phyloP scores from a whole-genome alignment of 1,284 basidiomycete genomes.

The Gomphus sp. region DNA sequence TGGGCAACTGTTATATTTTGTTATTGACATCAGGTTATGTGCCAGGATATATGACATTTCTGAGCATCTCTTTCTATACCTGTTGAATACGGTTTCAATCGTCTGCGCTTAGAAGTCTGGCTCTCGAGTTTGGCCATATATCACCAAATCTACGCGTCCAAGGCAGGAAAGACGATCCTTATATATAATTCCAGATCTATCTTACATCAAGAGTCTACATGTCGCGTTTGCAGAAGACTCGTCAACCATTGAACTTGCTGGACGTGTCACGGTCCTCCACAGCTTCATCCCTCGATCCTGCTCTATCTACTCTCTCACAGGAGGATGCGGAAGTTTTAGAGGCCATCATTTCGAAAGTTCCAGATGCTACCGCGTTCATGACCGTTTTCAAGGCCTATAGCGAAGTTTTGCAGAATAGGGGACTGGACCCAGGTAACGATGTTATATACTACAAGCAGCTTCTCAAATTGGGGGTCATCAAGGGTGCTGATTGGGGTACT shows the following conservation, averaged over 20 bases:
- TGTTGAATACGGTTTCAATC: not conserved
- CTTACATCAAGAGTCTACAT: not conserved
- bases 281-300: constrained; percentile 5
- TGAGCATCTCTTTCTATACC: not conserved
- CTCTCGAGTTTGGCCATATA: not conserved
- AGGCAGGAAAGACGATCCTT: too few relatives aligned
- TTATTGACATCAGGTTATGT: not conserved
- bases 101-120: not conserved
- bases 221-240: constrained; percentile 4
- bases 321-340: constrained; percentile 65
- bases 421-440: constrained; percentile 68
- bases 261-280: constrained; percentile 6
- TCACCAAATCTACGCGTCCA: not conserved
- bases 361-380: constrained; percentile 59
- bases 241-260: not conserved
- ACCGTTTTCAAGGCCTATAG: constrained; percentile 77
- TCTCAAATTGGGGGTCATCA: constrained; percentile 68
- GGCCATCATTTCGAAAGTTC: constrained; percentile 56
- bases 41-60: not conserved
- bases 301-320: constrained; percentile 29
- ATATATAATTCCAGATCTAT: not conserved
- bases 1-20: not conserved
- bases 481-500: constrained; percentile 64
- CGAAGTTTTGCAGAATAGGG: constrained; percentile 59
- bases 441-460: constrained; percentile 73